Percentiles rank a stretch among this genome's conserved stretches.
Evolutionary conservation across 495 filamentous ascomycete genomes (phyloP).

Genomic region (Hyaloscypha hepaticicola): DNA sequence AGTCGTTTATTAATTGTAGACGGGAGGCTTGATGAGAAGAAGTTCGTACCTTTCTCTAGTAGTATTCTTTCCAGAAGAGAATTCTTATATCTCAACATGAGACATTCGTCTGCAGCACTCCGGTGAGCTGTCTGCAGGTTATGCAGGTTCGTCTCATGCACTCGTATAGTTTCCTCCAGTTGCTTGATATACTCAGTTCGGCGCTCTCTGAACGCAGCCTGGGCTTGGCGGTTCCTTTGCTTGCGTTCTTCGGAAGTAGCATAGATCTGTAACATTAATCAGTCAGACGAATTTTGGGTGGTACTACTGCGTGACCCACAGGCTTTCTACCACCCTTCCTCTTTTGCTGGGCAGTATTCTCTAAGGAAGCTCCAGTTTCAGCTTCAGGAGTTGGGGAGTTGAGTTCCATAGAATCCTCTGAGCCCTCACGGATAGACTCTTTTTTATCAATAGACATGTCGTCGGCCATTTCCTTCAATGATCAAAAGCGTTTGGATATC

Average conservation of each 20-base stretch:
- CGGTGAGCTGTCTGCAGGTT: constrained; percentile 92
- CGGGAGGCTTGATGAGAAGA: background rate
- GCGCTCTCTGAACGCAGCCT: constrained; percentile 94
- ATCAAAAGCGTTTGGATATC: constrained; percentile 9
- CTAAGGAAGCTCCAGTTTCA: constrained; percentile 38
- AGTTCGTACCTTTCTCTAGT: constrained; percentile 79
- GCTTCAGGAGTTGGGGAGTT: constrained; percentile 49
- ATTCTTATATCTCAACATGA: constrained; percentile 99
- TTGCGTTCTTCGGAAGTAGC: constrained; percentile 98
- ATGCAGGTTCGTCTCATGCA: constrained; percentile 90
- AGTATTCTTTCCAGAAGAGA: constrained; percentile 92
- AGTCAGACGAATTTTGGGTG: constrained; percentile 17
- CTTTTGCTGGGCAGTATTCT: constrained; percentile 57
- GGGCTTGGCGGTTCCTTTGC: constrained; percentile 94
- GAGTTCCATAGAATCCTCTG: constrained; percentile 52
- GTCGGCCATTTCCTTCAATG: constrained; percentile 29
- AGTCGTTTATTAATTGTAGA: constrained; percentile 1
- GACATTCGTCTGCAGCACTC: constrained; percentile 91
- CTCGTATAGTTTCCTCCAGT: constrained; percentile 94
- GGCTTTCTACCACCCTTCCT: constrained; percentile 97
- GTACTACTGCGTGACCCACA: constrained; percentile 60
- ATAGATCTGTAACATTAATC: constrained; percentile 68
- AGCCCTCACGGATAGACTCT: constrained; percentile 46
- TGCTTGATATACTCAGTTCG: constrained; percentile 99
- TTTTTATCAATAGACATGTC: constrained; percentile 59